Base-by-base conservation (phyloP, 1,139 yeast species). In the Casaregolazyma suthepensis region DNA sequence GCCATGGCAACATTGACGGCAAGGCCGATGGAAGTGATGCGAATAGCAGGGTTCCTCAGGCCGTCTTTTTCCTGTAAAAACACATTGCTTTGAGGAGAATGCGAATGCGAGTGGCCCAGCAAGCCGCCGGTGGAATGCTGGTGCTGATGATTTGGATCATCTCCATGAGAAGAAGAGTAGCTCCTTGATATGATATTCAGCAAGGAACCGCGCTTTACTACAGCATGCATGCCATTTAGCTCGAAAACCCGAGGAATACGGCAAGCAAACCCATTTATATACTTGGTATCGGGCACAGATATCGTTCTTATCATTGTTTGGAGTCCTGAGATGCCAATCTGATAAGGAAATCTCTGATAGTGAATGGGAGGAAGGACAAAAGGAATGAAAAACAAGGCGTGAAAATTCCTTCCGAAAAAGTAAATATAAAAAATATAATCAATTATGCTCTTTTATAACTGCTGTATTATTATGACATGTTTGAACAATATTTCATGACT, bases 21-120 rank as follows among this genome's bases (percentile, higher is more conserved):
- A 45, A 93, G 75, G 0, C 99, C 99, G 51, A 91, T 75, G 89
- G 96, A 86, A 1, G 99, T 93, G 63, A 93, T 90, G 59, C 95
- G 77, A 17, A 90, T 96, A 6, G 96, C 97, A 1, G 96, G 96
- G 67, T 89, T 88, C 26, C 73, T 71, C 53, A 77, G 51, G 10
- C 70, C 70, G 31, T 70, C 71, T 9, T 59, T 50, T 51, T 66
- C 68, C 13, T 53, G 55, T 10, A 66, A 49, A 20, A 67, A 62
- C 1, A 65, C 61, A 53, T 59, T 60, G 38, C 66, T 70, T 19
- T 61, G 61, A 3, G 62, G 52, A 18, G 62, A 56, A 52, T 68
- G 71, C 1, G 64, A 48, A 46, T 67, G 71, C 1, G 66, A 50
- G 51, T 66, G 71, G 20, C 60, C 57, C 31, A 62, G 58, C 20